These are phyloP conservation scores for Rhamnella rubrinervis DNA, from an alignment of 331 rosid genomes.

Conservation along the genomic window DNA sequence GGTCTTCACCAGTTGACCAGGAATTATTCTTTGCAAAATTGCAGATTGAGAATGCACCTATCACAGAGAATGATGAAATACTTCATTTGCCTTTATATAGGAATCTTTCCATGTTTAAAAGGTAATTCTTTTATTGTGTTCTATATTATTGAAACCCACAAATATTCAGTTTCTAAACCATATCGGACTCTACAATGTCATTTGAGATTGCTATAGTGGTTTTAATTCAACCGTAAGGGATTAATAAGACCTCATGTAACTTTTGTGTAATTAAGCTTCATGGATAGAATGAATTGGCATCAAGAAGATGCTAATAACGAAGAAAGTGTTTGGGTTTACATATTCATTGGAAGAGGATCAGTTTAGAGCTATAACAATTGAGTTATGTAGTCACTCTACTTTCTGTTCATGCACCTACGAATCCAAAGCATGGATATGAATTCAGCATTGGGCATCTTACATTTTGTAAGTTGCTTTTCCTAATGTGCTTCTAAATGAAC, in stretches of 20 bases:
- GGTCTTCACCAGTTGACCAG: background rate
- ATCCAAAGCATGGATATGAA: background rate
- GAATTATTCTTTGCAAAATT: background rate
- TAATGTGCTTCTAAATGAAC: background rate
- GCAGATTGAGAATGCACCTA: background rate
- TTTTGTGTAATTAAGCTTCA: background rate
- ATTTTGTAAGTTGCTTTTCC: background rate
- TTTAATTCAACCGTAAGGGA: no score
- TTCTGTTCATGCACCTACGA: background rate
- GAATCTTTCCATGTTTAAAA: conserved; percentile 5
- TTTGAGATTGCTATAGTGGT: background rate
- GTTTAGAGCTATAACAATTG: no score
- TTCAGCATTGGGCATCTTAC: background rate
- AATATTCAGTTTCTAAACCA: background rate
- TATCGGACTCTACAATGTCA: background rate
- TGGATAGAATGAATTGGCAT: background rate
- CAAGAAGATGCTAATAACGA: background rate
- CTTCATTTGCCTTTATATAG: background rate
- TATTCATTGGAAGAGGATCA: no score
- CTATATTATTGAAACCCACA: background rate
- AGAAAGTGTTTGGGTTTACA: no score
- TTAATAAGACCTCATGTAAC: background rate
- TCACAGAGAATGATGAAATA: background rate
- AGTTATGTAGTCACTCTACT: no score
- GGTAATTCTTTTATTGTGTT: background rate